Base-by-base conservation (phyloP, 176 grass and related monocot species). In the Carex myosuroides region DNA sequence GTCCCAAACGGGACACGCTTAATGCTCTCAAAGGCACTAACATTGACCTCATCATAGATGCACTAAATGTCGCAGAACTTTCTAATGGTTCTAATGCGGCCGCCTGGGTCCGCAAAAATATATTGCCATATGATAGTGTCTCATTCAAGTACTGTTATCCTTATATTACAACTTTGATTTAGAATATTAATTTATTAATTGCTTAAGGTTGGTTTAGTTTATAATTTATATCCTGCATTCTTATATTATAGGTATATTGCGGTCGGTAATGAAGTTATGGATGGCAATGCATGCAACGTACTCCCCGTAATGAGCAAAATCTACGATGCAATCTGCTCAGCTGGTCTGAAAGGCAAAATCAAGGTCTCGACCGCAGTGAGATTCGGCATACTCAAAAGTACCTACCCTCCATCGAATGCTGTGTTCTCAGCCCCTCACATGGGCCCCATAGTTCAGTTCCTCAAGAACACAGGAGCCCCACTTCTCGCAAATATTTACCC, bases 281-380 rank as follows among this genome's bases (percentile, higher is more conserved):
- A 87, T 18, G 82, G 53, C 13, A 57, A 0, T 18, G 53, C 82
- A 10, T 62, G 59, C 64, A 86, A 65, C 65, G 84, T 97, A 72
- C 86, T 97, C 33, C 91, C 91, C 13, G 91, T 89, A 50, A 94
- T 97, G 89, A 58, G 63, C 65, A 97, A 91, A 85, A 11, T 97
- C 17, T 29, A 88, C 13, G 14, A 11, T 0, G 94, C 91, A 11
- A 52, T 97, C 5, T 33, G 74, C 21, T 42, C 84, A 0, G 89
- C 87, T 1, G 89, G 91, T 1, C 70, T 79, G 10, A 46, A 78
- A 78, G 16, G 20, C 44, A 48, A 60, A 48, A 87, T 97, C 78
- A 88, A 86, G 82, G 94, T 90, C 24, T 94, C 94, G 6, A 97
- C 88, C 0, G 6, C 91, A 0, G 68, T 26, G 26, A 26, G 26